Base-by-base conservation (phyloP, 2,329 filamentous ascomycete genomes). In the Diaporthe sp. region DNA sequence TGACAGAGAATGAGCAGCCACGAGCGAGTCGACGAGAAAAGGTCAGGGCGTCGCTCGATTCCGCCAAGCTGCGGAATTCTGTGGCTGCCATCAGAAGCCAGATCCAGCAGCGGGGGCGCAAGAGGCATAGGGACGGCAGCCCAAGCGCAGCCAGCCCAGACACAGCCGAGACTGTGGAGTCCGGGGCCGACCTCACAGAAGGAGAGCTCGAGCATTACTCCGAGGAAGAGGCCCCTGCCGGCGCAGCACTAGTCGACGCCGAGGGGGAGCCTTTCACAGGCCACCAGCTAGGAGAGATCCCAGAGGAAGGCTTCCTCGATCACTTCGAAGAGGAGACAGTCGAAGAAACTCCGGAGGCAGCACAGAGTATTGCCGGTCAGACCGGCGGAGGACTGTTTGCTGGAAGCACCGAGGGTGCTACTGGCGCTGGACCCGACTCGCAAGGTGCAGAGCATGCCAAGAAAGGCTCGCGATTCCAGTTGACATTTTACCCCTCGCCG, bases 341-440 rank as follows among this genome's bases (percentile, higher is more conserved):
- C 30, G 47, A 63, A n/a, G 66, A 70, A 3, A 17, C 37, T 8
- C 9, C 42, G 9, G 39, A 25, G n/a, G 39, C 15, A 5, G 71
- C 50, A 22, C 53, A 89, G 2, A 90, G 88, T 15, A 83, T 84
- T 79, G 89, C 89, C 13, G 89, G 88, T 6, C 82, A 89, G 69
- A 85, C 87, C 0, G 90, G 88, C 0, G 83, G 84, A 47, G 88
- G 89, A 6, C 88, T 85, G 4, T 91, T 91, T 71, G 86, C 90
- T 77, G 84, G 85, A 0, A 87, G 89, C 9, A 87, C 85, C 63
- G 85, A 88, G 79, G 85, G 83, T 75, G 88, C 88, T 2, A 85
- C 82, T 63, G 88, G 90, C 79, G 88, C 88, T 25, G 89, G 89
- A 51, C 30, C 35, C 51, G 32, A 27, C 37, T 58, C 37, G 37